Conservation (phyloP, 257 asterid species). For the Hygrophila difformis region DNA sequence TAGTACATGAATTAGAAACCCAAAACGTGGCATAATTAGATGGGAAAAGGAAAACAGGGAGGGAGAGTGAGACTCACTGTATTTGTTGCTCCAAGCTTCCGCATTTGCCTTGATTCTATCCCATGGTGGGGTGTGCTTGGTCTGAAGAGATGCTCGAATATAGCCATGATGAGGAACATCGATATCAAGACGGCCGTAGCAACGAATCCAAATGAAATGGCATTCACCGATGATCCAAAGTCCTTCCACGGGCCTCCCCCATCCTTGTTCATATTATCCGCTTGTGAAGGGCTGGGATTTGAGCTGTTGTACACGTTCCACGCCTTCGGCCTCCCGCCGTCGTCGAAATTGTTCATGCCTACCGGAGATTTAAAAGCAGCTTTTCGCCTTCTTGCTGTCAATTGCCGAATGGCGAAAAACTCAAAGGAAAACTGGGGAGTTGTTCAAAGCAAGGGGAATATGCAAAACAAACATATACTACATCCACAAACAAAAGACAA, state of each 20-base stretch:
- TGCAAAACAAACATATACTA: too few species aligned
- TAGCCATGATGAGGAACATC: constrained; percentile 84
- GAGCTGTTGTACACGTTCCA: constrained; percentile 43
- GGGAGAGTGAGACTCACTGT: constrained; percentile 17
- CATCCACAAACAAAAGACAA: too few species aligned
- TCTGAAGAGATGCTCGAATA: constrained; percentile 55
- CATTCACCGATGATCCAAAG: constrained; percentile 70
- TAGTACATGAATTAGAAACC: too few species aligned
- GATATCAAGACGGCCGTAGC: constrained; percentile 78
- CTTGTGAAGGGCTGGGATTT: constrained; percentile 38
- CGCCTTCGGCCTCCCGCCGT: constrained; percentile 43
- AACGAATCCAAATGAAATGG: constrained; percentile 76
- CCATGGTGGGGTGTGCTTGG: constrained; percentile 18
- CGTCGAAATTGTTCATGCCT: constrained; percentile 39
- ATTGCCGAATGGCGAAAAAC: too few species aligned
- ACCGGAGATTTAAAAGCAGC: too few species aligned
- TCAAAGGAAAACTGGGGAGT: too few species aligned
- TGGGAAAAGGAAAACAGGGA: background rate
- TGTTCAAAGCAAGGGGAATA: too few species aligned
- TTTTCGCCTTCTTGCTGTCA: too few species aligned
- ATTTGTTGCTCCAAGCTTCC: constrained; percentile 29
- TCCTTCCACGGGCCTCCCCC: constrained; percentile 41
- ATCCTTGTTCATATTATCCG: constrained; percentile 22
- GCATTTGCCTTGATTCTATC: constrained; percentile 23
- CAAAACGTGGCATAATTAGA: too few species aligned